Evolutionary conservation across 345 rosid species (phyloP).

Genomic region (Citrus australasica): DNA sequence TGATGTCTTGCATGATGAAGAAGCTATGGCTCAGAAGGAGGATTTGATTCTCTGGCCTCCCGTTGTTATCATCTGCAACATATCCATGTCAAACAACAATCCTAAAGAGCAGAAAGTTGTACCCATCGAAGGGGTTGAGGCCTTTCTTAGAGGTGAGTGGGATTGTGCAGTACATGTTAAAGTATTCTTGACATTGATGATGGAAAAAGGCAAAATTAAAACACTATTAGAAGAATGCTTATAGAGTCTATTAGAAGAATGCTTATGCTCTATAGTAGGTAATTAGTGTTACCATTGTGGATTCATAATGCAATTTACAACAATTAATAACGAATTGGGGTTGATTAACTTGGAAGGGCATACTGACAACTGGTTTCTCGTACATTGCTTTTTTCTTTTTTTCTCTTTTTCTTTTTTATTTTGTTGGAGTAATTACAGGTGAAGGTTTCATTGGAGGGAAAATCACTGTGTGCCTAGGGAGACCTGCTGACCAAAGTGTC

Average conservation of each 20-base stretch:
- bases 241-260: background rate
- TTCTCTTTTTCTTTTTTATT: background rate
- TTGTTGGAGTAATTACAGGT: conserved; percentile 25
- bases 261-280: background rate
- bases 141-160: conserved; percentile 47
- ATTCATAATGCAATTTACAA: background rate
- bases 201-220: background rate
- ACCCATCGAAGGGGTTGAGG: conserved; percentile 42
- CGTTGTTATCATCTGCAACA: conserved; percentile 40
- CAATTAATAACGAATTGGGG: background rate
- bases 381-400: background rate
- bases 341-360: background rate
- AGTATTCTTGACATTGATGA: background rate
- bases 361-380: background rate
- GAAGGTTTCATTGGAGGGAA: conserved; percentile 50
- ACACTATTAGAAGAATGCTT: background rate
- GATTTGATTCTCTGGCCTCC: conserved; percentile 61
- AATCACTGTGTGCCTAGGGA: conserved; percentile 48
- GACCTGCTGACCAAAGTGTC: conserved; percentile 53
- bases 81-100: conserved; percentile 44
- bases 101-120: conserved; percentile 50
- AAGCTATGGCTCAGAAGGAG: conserved; percentile 44
- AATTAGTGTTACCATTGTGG: background rate
- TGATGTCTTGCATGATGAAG: conserved; percentile 35
- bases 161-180: background rate